phyloP scores from a whole-genome alignment of 768 basidiomycete species.

The Daedalea quercina region DNA sequence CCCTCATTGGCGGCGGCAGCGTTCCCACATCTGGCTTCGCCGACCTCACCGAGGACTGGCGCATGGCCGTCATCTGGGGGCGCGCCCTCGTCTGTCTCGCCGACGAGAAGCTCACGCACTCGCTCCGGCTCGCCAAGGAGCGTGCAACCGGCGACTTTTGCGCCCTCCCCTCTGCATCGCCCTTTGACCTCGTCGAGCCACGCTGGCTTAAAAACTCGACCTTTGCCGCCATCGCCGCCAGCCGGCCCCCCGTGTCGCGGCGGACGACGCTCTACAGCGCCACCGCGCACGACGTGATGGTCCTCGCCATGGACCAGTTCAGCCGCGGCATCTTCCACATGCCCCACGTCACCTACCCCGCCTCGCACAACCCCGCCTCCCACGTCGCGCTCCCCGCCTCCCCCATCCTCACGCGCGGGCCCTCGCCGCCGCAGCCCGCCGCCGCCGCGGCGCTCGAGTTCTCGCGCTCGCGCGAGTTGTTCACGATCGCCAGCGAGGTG shows the following conservation, averaged over 20 bases:
- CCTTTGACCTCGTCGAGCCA: constrained; percentile 28
- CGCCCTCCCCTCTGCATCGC: constrained; percentile 9
- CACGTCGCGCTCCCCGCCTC: constrained; percentile 7
- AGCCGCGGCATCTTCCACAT: constrained; percentile 65
- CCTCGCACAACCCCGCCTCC: constrained; percentile 15
- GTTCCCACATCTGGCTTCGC: constrained; percentile 1
- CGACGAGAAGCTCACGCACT: constrained; percentile 32
- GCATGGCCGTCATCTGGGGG: constrained; percentile 62
- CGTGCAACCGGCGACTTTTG: constrained; percentile 7
- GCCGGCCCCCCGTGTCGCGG: constrained; percentile 42
- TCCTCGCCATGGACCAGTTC: constrained; percentile 64
- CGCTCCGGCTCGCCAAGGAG: constrained; percentile 11
- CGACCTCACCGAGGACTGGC: constrained; percentile 50
- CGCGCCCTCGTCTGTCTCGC: constrained; percentile 57
- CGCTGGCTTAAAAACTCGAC: constrained; percentile 47
- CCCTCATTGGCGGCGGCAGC: constrained; percentile 24
- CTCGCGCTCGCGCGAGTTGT: constrained; percentile 53
- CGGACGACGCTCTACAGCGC: constrained; percentile 39
- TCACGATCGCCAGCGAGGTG: constrained; percentile 56
- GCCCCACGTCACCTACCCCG: constrained; percentile 41
- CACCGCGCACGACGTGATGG: constrained; percentile 44
- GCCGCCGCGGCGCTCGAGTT: constrained; percentile 23
- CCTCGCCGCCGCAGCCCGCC: constrained; percentile 1
- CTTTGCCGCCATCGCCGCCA: constrained; percentile 41
- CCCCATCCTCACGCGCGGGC: constrained; percentile 7